phyloP scores from a whole-genome alignment of 1,284 basidiomycete species.

The Coriolopsis trogii region DNA sequence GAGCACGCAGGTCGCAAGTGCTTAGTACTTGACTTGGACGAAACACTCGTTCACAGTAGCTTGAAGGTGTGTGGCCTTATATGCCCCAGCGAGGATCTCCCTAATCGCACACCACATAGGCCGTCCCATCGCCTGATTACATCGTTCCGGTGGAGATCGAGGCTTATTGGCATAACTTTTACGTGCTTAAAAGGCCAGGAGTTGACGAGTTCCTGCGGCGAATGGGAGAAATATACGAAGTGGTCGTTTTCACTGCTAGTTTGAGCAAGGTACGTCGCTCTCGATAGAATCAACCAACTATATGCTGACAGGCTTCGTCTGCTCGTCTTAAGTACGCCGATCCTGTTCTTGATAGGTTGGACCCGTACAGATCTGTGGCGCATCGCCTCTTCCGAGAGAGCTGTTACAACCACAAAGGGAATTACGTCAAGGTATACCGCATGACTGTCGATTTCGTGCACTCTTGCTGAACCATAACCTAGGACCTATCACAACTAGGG shows the following conservation, averaged over 20 bases:
- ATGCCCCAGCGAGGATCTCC: not conserved
- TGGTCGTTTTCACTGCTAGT: conserved; percentile 98
- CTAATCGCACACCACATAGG: conserved; percentile 47
- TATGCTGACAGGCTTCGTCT: conserved; percentile 3
- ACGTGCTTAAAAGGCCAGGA: conserved; percentile 98
- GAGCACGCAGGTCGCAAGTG: conserved; percentile 88
- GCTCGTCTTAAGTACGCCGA: conserved; percentile 82
- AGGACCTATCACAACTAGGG: conserved; percentile 97
- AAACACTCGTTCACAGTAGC: conserved; percentile 93
- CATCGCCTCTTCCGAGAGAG: conserved; percentile 98
- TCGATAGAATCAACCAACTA: conserved; percentile 8
- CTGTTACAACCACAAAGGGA: conserved; percentile 98
- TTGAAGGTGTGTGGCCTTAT: conserved; percentile 70
- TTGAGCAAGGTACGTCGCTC: conserved; percentile 83
- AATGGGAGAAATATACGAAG: conserved; percentile 98
- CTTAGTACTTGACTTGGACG: conserved; percentile 92
- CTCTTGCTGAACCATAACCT: not conserved
- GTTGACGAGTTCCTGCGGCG: conserved; percentile 96
- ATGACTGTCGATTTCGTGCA: not conserved
- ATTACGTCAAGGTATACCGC: conserved; percentile 90
- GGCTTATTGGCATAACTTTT: conserved; percentile 97
- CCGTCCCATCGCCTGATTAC: conserved; percentile 95
- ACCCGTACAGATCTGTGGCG: conserved; percentile 90
- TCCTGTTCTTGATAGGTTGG: conserved; percentile 96
- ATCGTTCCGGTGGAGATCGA: conserved; percentile 99